Evolutionary conservation across 108 stramenopile species (phyloP).

Genomic region (Asterionellopsis glacialis): DNA sequence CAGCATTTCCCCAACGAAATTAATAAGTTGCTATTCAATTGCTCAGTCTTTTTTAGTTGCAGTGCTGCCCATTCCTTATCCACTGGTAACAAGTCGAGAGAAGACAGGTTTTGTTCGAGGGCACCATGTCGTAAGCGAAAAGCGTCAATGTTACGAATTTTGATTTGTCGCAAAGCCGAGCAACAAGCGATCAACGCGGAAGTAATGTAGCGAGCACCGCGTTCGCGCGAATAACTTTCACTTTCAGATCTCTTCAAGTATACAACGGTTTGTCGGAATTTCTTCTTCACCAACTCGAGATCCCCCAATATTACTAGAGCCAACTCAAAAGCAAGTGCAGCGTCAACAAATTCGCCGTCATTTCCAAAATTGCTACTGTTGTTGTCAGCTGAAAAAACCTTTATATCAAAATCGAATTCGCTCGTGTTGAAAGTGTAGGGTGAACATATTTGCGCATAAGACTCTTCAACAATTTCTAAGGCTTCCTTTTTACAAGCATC

Average conservation of each 20-base stretch:
- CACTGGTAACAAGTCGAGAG: too few species aligned
- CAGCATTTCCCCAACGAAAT: constrained; percentile 28
- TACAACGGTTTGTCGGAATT: not conserved
- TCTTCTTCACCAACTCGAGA: not conserved
- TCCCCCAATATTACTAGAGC: not conserved
- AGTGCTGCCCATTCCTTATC: too few species aligned
- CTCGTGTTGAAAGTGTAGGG: not conserved
- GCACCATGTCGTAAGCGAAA: not conserved
- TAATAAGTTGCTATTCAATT: not conserved
- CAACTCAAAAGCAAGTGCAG: not conserved
- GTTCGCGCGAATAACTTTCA: not conserved
- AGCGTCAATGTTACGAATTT: constrained; percentile 16
- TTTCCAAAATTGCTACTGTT: too few species aligned
- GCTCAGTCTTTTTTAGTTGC: not conserved
- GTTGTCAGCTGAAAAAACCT: too few species aligned
- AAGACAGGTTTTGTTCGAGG: too few species aligned
- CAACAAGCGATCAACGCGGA: not conserved
- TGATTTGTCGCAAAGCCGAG: constrained; percentile 10
- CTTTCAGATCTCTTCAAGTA: not conserved
- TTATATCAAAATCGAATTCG: too few species aligned
- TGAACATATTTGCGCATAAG: not conserved
- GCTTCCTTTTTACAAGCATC: constrained; percentile 8
- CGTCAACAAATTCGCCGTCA: not conserved
- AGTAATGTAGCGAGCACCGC: not conserved
- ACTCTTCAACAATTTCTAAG: not conserved